Conservation (phyloP, 306 rosid genomes). For the Herpetospermum pedunculosum region DNA sequence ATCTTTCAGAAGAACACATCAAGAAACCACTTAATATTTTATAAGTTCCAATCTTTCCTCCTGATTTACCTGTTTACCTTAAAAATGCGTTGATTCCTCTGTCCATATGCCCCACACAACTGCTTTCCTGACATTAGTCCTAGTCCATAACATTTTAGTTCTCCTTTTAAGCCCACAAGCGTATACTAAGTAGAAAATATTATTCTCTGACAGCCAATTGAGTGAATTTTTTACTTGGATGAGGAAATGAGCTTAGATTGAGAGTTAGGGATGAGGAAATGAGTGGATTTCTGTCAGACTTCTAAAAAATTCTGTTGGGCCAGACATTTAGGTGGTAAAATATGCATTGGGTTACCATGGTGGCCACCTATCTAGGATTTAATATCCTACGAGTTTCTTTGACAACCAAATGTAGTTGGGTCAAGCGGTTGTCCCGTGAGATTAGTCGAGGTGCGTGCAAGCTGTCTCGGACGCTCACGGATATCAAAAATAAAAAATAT, state of each 20-base stretch:
- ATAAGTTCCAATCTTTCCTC: neutral
- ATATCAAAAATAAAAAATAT: too few species aligned
- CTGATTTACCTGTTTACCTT: neutral
- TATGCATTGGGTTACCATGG: too few species aligned
- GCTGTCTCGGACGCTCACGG: too few species aligned
- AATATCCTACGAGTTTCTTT: too few species aligned
- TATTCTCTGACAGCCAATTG: neutral
- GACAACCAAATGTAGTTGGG: too few species aligned
- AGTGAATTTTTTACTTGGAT: neutral
- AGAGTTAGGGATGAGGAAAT: neutral
- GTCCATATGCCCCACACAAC: neutral
- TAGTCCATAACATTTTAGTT: neutral
- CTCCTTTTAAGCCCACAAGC: neutral
- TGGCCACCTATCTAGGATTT: too few species aligned
- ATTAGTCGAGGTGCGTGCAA: too few species aligned
- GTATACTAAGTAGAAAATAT: neutral
- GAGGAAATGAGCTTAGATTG: neutral
- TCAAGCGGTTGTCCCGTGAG: too few species aligned
- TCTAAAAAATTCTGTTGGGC: neutral
- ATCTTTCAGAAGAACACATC: neutral
- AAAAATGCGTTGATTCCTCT: neutral
- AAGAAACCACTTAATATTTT: neutral
- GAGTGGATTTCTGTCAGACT: neutral
- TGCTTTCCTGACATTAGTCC: neutral
- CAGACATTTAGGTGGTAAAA: neutral